phyloP scores from a whole-genome alignment of 2,329 filamentous ascomycete genomes.

The Clarireedia sp. region DNA sequence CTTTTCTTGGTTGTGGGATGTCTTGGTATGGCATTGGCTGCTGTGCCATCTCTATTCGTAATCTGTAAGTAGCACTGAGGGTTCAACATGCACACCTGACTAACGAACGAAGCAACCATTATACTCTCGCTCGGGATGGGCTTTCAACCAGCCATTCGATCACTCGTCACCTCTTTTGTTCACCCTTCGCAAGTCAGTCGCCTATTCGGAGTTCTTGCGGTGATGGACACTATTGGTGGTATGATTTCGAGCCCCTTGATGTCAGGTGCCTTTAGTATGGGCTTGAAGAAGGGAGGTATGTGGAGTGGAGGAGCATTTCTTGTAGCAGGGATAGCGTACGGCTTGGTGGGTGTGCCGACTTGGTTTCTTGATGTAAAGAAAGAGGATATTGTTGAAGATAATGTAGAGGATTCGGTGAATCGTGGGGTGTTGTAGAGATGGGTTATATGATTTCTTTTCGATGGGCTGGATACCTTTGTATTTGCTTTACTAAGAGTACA shows the following conservation, averaged over 20 bases:
- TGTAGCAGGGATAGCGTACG: not conserved
- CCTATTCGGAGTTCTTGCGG: constrained; percentile 44
- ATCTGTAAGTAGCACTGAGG: constrained; percentile 7
- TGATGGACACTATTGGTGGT: constrained; percentile 42
- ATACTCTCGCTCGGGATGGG: constrained; percentile 40
- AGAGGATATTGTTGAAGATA: not conserved
- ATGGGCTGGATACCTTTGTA: not conserved
- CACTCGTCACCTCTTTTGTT: constrained; percentile 45
- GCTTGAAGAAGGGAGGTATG: constrained; percentile 37
- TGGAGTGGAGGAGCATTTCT: constrained; percentile 46
- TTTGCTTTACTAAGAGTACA: not conserved
- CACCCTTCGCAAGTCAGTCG: constrained; percentile 46
- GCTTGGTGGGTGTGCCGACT: not conserved
- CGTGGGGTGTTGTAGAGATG: not conserved
- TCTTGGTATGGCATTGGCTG: constrained; percentile 10
- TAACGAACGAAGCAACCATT: constrained; percentile 32
- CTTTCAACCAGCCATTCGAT: constrained; percentile 37
- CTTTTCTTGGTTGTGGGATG: constrained; percentile 12
- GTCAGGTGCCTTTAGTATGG: constrained; percentile 38
- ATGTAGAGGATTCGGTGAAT: not conserved
- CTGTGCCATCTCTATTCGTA: constrained; percentile 2
- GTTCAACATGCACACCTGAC: not conserved
- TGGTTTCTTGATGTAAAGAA: constrained; percentile 1
- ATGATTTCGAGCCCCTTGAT: constrained; percentile 40
- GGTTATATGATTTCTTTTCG: not conserved